These are phyloP conservation scores for Thecamonas trahens DNA, from an alignment of 78 protist species.

Conservation along the genomic window DNA sequence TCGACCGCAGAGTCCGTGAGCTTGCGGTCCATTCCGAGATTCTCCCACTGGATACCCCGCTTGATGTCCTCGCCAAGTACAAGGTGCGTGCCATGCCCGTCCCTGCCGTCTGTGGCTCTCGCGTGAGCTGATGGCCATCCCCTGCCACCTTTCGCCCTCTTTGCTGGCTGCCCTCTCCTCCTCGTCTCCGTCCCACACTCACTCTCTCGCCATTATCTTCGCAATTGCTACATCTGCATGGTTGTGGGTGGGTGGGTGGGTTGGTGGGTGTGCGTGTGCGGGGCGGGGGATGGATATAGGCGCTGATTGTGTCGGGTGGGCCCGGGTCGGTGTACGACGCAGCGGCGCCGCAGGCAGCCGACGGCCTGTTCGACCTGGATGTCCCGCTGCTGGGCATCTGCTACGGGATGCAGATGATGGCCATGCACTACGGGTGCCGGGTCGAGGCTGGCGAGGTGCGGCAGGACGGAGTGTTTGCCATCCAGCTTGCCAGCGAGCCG, in stretches of 20 bases:
- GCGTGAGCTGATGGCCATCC: not conserved
- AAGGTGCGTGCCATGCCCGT: too few relatives aligned
- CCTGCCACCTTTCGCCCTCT: not conserved
- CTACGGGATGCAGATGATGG: conserved; percentile 92
- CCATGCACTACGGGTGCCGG: conserved; percentile 53
- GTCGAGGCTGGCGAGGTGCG: conserved; percentile 63
- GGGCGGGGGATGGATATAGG: conserved; percentile 25
- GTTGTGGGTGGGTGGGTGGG: not conserved
- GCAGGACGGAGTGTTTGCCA: conserved; percentile 77
- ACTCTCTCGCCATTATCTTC: not conserved
- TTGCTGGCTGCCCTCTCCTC: not conserved
- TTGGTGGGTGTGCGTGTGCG: not conserved
- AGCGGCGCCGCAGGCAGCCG: conserved; percentile 70
- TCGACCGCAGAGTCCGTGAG: conserved; percentile 90
- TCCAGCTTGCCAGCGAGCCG: not conserved
- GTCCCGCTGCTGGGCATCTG: conserved; percentile 91
- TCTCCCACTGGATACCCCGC: conserved; percentile 46
- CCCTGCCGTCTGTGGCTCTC: too few relatives aligned
- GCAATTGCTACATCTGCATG: not conserved
- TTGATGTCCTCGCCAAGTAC: conserved; percentile 17
- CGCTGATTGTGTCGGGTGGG: conserved; percentile 86
- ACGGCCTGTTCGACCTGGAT: conserved; percentile 33
- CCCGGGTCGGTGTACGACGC: conserved; percentile 68
- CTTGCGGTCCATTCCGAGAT: conserved; percentile 71
- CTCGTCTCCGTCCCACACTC: not conserved